Evolutionary conservation across 176 grass and related monocot species (phyloP).

Genomic region (Urochloa ruziziensis): DNA sequence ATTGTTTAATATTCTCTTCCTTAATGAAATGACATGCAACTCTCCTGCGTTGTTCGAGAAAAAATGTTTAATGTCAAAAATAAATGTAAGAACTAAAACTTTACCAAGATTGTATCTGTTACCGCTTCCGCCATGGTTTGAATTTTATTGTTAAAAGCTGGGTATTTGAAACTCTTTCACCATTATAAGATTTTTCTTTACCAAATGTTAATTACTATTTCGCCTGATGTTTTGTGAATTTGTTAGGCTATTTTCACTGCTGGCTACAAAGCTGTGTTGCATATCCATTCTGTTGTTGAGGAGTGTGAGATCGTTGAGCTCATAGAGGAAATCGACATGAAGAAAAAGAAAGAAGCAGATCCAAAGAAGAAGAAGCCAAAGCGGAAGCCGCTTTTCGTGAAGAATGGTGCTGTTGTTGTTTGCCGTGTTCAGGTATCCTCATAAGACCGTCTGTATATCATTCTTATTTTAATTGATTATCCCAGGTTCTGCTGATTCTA

Average conservation of each 20-base stretch:
- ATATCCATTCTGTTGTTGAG: constrained; percentile 94
- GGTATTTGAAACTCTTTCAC: background rate
- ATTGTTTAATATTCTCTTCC: background rate
- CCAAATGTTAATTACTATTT: background rate
- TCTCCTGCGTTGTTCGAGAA: too few relatives aligned
- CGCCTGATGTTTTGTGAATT: background rate
- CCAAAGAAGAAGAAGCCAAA: constrained; percentile 78
- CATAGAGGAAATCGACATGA: constrained; percentile 93
- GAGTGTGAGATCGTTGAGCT: constrained; percentile 97
- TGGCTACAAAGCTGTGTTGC: constrained; percentile 90
- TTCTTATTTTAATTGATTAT: background rate
- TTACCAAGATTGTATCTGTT: background rate
- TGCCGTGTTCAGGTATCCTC: constrained; percentile 75
- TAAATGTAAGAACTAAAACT: background rate
- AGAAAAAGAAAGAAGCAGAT: constrained; percentile 74
- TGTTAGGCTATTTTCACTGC: constrained; percentile 94
- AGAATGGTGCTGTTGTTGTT: constrained; percentile 94
- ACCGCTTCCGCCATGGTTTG: background rate
- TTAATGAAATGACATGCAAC: too few relatives aligned
- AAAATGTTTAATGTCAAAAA: background rate
- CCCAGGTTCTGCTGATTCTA: constrained; percentile 21
- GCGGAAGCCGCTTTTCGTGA: constrained; percentile 92
- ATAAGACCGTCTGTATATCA: background rate
- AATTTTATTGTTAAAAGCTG: background rate
- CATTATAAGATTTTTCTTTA: background rate